Conservation (phyloP, 2,329 filamentous ascomycete species). For the Fusarium sp. region DNA sequence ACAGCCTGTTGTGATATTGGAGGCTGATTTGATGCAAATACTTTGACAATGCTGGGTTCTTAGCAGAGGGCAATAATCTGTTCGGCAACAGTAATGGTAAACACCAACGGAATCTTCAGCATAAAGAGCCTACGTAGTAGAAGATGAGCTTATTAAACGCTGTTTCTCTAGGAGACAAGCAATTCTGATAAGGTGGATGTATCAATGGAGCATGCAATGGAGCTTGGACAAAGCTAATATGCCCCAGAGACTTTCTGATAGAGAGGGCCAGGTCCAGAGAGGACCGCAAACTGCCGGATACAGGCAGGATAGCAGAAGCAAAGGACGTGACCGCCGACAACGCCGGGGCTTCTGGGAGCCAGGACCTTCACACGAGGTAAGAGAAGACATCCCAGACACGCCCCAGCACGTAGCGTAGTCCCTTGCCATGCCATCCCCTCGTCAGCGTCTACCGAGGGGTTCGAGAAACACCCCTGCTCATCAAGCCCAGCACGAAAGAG, state of each 20-base stretch:
- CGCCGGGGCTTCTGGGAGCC: slow-evolving; percentile 28
- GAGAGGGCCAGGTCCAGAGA: slow-evolving; percentile 35
- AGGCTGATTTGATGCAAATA: slow-evolving; percentile 37
- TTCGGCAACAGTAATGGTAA: slow-evolving; percentile 5
- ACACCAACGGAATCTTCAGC: slow-evolving; percentile 2
- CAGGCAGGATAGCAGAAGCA: slow-evolving; percentile 32
- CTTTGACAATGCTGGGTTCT: slow-evolving; percentile 32
- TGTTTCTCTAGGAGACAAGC: slow-evolving; percentile 29
- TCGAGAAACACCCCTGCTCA: slow-evolving; percentile 41
- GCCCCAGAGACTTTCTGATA: slow-evolving; percentile 37
- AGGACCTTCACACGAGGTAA: slow-evolving; percentile 39
- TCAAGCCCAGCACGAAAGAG: slow-evolving; percentile 33
- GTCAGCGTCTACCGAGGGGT: slow-evolving; percentile 48
- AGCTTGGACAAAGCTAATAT: slow-evolving; percentile 43
- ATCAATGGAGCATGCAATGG: slow-evolving; percentile 35
- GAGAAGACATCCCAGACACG: slow-evolving; percentile 41
- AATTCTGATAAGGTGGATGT: slow-evolving; percentile 39
- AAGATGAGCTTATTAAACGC: slow-evolving; percentile 34
- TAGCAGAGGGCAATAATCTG: slow-evolving; percentile 36
- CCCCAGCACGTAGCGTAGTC: slow-evolving; percentile 39
- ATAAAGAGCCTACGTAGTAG: slow-evolving; percentile 21
- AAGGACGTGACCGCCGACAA: slow-evolving; percentile 34
- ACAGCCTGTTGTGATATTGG: slow-evolving; percentile 38
- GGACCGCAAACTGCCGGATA: slow-evolving; percentile 43
- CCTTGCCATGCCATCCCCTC: slow-evolving; percentile 41